These are phyloP conservation scores for Fibroporia radiculosa DNA, from an alignment of 768 basidiomycete species.

Conservation along the genomic window DNA sequence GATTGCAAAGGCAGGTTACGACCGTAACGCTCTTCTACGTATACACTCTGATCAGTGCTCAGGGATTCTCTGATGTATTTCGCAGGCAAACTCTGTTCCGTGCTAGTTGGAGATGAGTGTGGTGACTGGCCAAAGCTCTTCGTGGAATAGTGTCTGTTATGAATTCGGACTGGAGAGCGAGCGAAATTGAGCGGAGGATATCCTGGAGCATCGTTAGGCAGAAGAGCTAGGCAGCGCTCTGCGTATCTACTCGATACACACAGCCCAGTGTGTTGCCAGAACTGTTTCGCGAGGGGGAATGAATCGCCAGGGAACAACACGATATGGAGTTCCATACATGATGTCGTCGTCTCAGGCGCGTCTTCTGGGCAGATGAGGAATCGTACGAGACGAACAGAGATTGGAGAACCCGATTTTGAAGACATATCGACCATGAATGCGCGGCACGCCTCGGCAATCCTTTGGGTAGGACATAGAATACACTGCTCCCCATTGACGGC, in stretches of 20 bases:
- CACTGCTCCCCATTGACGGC: slow-evolving; percentile 62
- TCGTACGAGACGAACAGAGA: slow-evolving; percentile 53
- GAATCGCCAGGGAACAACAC: slow-evolving; percentile 63
- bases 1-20: slow-evolving; percentile 74
- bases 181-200: slow-evolving; percentile 6
- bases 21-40: slow-evolving; percentile 93
- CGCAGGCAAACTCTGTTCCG: slow-evolving; percentile 4
- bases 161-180: slow-evolving; percentile 33
- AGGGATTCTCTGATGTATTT: slow-evolving; percentile 35
- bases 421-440: slow-evolving; percentile 57
- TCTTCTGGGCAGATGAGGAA: slow-evolving; percentile 64
- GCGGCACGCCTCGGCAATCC: slow-evolving; percentile 67
- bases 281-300: slow-evolving; percentile 70
- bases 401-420: slow-evolving; percentile 30
- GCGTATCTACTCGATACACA: slow-evolving; percentile 87
- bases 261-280: slow-evolving; percentile 93
- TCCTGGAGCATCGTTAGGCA: slow-evolving; percentile 32
- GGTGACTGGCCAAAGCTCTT: slow-evolving; percentile 20
- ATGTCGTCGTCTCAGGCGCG: slow-evolving; percentile 20
- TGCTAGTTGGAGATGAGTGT: slow-evolving; percentile 5
- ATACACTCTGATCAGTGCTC: slow-evolving; percentile 56
- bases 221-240: slow-evolving; percentile 69
- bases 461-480: slow-evolving; percentile 72
- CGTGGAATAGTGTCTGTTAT: slow-evolving; percentile 54
- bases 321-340: slow-evolving; percentile 66